Evolutionary conservation across 2,329 filamentous ascomycete species (phyloP).

Genomic region (Incumbomyces lentus): DNA sequence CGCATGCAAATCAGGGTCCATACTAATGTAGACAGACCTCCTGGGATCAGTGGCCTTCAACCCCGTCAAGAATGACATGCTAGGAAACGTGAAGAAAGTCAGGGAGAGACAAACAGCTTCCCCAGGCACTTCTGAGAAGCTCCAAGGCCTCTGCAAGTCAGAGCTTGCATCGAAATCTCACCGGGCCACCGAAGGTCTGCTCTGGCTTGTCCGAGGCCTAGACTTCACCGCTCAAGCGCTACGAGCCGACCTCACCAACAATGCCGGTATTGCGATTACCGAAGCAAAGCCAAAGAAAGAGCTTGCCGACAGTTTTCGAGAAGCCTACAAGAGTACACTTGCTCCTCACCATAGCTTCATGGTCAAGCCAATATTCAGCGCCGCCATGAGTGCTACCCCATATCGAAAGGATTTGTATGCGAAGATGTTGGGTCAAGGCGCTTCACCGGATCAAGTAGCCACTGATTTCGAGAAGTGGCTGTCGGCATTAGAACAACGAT

Average conservation of each 20-base stretch:
- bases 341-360: slow-evolving; percentile 86
- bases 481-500: slow-evolving; percentile 62
- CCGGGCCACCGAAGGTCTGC: slow-evolving; percentile 72
- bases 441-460: not conserved
- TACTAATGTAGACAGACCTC: slow-evolving; percentile 36
- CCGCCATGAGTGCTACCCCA: slow-evolving; percentile 85
- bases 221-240: slow-evolving; percentile 88
- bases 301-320: slow-evolving; percentile 77
- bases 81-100: slow-evolving; percentile 93
- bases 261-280: slow-evolving; percentile 25
- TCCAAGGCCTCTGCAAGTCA: slow-evolving; percentile 76
- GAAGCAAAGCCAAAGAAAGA: slow-evolving; percentile 25
- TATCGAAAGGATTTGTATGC: slow-evolving; percentile 89
- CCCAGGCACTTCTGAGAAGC: slow-evolving; percentile 65
- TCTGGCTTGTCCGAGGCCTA: slow-evolving; percentile 88
- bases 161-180: slow-evolving; percentile 88
- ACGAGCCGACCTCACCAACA: slow-evolving; percentile 34
- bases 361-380: slow-evolving; percentile 82
- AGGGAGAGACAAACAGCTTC: slow-evolving; percentile 69
- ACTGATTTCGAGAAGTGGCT: slow-evolving; percentile 61
- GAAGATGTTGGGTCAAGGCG: slow-evolving; percentile 51
- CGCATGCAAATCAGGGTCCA: slow-evolving; percentile 2
- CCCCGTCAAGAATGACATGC: slow-evolving; percentile 83
- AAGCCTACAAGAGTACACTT: slow-evolving; percentile 73
- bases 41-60: slow-evolving; percentile 65